Base-by-base conservation (phyloP, 2,329 filamentous ascomycete genomes). In the Epichloe hybrida region DNA sequence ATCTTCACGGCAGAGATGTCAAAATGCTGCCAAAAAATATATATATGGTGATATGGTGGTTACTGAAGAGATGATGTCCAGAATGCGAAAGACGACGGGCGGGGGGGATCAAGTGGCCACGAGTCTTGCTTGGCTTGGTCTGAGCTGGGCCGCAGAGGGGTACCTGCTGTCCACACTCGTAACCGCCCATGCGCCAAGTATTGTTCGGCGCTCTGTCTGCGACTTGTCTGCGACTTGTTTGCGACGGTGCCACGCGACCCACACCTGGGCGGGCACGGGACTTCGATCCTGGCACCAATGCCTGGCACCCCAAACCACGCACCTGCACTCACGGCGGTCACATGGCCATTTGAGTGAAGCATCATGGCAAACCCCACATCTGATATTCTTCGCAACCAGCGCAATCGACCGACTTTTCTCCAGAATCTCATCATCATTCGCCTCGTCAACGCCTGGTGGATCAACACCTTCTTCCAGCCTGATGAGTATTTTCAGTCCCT, bases 401-500 rank as follows among this genome's bases (percentile, higher is more conserved):
- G 39, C 35, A 54, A 53, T 17, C 57, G 55, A 17, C 57, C 62
- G 31, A 52, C 59, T 40, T 64, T 68, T 49, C 54, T 67, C 4
- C 59, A 57, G 46, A 54, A 61, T 53, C 66, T 80, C 50, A 59
- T 96, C 57, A 73, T 79, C 40, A 77, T 95, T 55, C 87, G 93
- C 50, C 75, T 91, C 56, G 66, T 86, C 64, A 95, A 95, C 69
- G 83, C 88, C 35, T 74, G 93, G 59, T 80, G 75, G 55, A 73
- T 94, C 52, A 74, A 79, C 57, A 97, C 93, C 20, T 98, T 96
- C 66, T 98, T 98, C 70, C 93, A 98, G 67, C 93, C 93, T 31
- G 93, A 98, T 71, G 93, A 98, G 68, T 97, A 88, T 72, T 98
- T 93, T 63, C 93, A 98, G 64, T 86, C 89, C 1, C 78, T 97